Evolutionary conservation across 1,284 basidiomycete genomes (phyloP).

Genomic region (Filobasidium uniguttulatum): DNA sequence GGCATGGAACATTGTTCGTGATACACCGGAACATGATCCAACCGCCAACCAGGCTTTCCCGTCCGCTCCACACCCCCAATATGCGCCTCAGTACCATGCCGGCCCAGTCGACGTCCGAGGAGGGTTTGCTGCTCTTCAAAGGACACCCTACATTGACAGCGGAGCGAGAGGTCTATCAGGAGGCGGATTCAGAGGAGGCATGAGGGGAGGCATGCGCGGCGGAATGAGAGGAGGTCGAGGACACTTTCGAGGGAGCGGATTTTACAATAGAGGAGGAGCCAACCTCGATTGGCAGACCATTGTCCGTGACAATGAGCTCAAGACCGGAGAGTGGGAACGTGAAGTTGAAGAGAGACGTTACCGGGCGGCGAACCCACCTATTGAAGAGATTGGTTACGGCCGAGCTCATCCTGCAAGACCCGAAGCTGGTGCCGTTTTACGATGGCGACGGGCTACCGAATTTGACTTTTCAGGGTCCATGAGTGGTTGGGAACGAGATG

Average conservation of each 20-base stretch:
- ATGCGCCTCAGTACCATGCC: no score
- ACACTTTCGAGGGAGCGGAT: no score
- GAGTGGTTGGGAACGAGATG: slow-evolving; percentile 1
- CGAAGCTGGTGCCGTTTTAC: not conserved
- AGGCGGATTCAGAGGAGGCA: not conserved
- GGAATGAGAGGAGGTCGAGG: no score
- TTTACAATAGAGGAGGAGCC: no score
- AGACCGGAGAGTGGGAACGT: no score
- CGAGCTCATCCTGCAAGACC: not conserved
- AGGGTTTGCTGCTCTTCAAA: not conserved
- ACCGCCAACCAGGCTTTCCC: no score
- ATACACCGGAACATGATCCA: no score
- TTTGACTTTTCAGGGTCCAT: slow-evolving; percentile 1
- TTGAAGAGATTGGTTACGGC: not conserved
- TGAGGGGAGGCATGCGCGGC: not conserved
- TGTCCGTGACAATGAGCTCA: not conserved
- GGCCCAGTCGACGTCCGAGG: no score
- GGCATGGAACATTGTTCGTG: not conserved
- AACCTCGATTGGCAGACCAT: not conserved
- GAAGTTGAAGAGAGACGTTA: no score
- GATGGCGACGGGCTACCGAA: slow-evolving; percentile 7
- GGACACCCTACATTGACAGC: no score
- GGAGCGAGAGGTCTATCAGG: no score
- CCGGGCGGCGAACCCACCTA: not conserved
- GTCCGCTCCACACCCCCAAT: not conserved